These are phyloP conservation scores for Rhizomucor miehei DNA, from an alignment of 371 early-diverging fungal genomes.

Conservation along the genomic window DNA sequence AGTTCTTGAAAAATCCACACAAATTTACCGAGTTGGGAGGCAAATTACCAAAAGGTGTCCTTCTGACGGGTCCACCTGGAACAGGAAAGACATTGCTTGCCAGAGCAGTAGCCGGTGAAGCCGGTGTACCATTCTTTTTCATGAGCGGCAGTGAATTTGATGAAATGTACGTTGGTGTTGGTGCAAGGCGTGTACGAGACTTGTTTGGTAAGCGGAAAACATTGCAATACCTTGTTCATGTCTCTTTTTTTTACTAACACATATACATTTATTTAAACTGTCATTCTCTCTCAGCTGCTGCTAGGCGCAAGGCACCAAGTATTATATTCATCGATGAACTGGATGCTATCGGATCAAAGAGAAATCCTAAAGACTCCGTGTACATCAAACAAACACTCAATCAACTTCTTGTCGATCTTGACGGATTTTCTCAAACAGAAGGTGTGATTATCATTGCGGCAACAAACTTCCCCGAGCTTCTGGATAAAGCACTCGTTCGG, in stretches of 20 bases:
- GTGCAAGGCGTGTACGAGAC: slow-evolving; percentile 75
- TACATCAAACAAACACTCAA: slow-evolving; percentile 93
- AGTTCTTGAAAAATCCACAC: slow-evolving; percentile 86
- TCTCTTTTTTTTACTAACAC: too few species aligned
- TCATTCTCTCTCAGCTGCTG: slow-evolving; percentile 49
- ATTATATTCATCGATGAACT: slow-evolving; percentile 99
- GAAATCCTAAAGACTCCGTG: slow-evolving; percentile 84
- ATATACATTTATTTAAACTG: too few species aligned
- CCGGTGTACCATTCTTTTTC: slow-evolving; percentile 93
- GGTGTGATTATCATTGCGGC: slow-evolving; percentile 96
- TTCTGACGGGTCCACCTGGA: slow-evolving; percentile 98
- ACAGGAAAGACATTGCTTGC: slow-evolving; percentile 94
- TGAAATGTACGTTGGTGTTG: slow-evolving; percentile 98
- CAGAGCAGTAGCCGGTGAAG: slow-evolving; percentile 85
- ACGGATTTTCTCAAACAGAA: slow-evolving; percentile 89
- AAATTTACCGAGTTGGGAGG: slow-evolving; percentile 88
- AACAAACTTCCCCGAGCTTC: slow-evolving; percentile 96
- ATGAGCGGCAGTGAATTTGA: slow-evolving; percentile 96
- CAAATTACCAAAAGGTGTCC: slow-evolving; percentile 89
- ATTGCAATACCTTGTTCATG: neutral
- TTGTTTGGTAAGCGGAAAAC: slow-evolving; percentile 50
- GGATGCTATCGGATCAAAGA: slow-evolving; percentile 96
- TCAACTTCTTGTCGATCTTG: slow-evolving; percentile 91
- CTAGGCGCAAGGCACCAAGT: slow-evolving; percentile 91
- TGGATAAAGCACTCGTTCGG: slow-evolving; percentile 94